Percentiles rank a stretch among this genome's conserved stretches.
Conservation (phyloP, 805 yeast species). For the Candida coquimbonensis region DNA sequence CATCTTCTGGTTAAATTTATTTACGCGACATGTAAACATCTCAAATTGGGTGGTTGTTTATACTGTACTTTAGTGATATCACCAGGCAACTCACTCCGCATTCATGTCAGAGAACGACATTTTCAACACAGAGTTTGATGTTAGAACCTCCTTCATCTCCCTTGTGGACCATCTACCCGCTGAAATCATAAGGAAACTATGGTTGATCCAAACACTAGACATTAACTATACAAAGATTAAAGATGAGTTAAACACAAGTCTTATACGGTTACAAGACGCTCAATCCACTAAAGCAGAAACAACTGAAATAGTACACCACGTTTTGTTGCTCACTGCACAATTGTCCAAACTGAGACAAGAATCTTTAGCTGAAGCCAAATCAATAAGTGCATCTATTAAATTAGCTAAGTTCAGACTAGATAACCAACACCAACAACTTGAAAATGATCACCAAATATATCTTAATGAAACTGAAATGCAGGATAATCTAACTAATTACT, state of each 20-base stretch:
- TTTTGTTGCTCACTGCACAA: constrained; percentile 1
- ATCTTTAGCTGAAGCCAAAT: constrained; percentile 25
- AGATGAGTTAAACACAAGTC: constrained; percentile 9
- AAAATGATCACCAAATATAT: constrained; percentile 21
- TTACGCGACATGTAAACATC: neutral
- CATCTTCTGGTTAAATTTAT: neutral
- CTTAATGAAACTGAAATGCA: constrained; percentile 19
- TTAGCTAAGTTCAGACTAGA: constrained; percentile 18
- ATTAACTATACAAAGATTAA: constrained; percentile 13
- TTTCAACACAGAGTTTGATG: constrained; percentile 23
- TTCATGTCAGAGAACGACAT: neutral
- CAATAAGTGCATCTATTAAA: constrained; percentile 17
- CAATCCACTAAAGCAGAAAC: neutral
- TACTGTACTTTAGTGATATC: no score
- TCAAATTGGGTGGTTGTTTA: no score
- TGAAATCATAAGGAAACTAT: constrained; percentile 34
- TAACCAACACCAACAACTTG: constrained; percentile 19
- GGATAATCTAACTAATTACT: constrained; percentile 10
- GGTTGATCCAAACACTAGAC: constrained; percentile 34
- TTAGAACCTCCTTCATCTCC: constrained; percentile 31
- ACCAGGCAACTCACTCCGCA: no score
- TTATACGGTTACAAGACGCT: constrained; percentile 5
- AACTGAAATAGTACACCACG: neutral
- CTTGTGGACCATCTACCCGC: constrained; percentile 37
- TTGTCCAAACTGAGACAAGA: constrained; percentile 21